Evolutionary conservation across 176 grass and related monocot genomes (phyloP).

Genomic region (Hordeum vulgare): DNA sequence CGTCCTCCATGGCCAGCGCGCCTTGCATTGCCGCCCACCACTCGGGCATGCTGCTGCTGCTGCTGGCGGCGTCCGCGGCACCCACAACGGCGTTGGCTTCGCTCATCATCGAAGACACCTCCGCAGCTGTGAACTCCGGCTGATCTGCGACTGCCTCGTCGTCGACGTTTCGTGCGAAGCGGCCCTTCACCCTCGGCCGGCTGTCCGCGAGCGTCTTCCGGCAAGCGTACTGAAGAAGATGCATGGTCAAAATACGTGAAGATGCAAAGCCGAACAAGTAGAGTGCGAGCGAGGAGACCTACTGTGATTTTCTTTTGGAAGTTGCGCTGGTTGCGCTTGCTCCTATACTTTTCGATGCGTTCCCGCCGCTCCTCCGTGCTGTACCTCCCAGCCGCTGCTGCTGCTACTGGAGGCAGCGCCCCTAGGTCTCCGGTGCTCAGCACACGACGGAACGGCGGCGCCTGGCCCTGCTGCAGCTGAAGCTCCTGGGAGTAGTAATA

Average conservation of each 20-base stretch:
- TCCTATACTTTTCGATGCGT: slow-evolving; percentile 75
- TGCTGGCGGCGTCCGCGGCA: not conserved
- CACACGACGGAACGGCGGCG: not conserved
- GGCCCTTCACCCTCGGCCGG: slow-evolving; percentile 69
- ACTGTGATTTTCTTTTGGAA: slow-evolving; percentile 97
- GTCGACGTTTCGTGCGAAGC: slow-evolving; percentile 58
- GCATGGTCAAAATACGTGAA: no score
- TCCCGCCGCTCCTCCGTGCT: slow-evolving; percentile 75
- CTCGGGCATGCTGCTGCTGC: slow-evolving; percentile 9
- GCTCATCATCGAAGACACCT: not conserved
- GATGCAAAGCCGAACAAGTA: no score
- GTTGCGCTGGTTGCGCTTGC: slow-evolving; percentile 85
- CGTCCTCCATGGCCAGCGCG: slow-evolving; percentile 19
- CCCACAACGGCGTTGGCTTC: not conserved
- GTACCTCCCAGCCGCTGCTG: slow-evolving; percentile 21
- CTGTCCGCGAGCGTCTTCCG: slow-evolving; percentile 89
- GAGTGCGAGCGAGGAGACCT: not conserved
- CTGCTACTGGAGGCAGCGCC: not conserved
- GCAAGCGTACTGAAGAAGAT: slow-evolving; percentile 60
- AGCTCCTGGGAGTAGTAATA: not conserved
- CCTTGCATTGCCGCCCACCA: slow-evolving; percentile 54
- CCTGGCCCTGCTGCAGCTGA: not conserved
- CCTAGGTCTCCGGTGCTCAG: not conserved
- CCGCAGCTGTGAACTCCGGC: not conserved
- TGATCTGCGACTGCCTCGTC: slow-evolving; percentile 7